Evolutionary conservation across 1,139 yeast genomes (phyloP).

Genomic region (Citeromyces hawaiiensis): DNA sequence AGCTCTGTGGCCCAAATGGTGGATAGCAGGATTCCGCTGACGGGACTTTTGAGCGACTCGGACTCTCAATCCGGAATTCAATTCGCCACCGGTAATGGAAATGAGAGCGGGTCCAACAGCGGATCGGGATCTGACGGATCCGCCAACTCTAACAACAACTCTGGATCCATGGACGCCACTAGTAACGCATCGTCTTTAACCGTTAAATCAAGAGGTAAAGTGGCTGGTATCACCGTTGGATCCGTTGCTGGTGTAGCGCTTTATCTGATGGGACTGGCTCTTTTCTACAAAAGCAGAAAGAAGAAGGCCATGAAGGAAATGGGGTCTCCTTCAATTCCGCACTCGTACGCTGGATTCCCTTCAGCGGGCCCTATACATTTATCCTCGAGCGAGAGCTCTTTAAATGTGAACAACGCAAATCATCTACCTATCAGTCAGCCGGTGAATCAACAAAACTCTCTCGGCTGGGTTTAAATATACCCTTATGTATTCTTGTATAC

Average conservation of each 20-base stretch:
- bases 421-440: conserved; percentile 1
- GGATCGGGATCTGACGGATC: conserved; percentile 2
- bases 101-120: neutral
- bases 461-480: conserved; percentile 1
- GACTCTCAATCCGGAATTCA: conserved; percentile 6
- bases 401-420: neutral
- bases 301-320: conserved; percentile 9
- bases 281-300: conserved; percentile 21
- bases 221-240: conserved; percentile 52
- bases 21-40: conserved; percentile 50
- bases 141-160: conserved; percentile 9
- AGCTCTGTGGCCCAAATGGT: conserved; percentile 39
- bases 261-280: conserved; percentile 38
- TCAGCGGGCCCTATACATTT: conserved; percentile 1
- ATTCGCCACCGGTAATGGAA: conserved; percentile 7
- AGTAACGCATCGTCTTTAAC: conserved; percentile 8
- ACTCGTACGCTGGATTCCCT: neutral
- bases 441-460: conserved; percentile 1
- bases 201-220: conserved; percentile 18
- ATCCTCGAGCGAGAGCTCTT: neutral
- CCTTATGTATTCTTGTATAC: neutral
- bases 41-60: conserved; percentile 27
- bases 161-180: conserved; percentile 29
- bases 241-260: conserved; percentile 53
- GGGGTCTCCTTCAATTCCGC: neutral